phyloP scores from a whole-genome alignment of 257 asterid genomes.

The Solanum dulcamara region DNA sequence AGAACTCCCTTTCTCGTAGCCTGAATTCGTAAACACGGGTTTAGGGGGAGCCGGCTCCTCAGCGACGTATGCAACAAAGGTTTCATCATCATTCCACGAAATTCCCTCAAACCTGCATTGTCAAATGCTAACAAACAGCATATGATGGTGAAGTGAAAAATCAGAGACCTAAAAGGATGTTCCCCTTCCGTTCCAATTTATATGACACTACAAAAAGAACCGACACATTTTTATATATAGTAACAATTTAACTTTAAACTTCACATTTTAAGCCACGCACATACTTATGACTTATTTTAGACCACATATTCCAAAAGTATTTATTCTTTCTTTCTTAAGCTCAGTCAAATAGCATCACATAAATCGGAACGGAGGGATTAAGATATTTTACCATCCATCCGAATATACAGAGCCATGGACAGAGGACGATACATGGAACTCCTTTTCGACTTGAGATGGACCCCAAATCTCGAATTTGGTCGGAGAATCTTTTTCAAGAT shows the following conservation, averaged over 20 bases:
- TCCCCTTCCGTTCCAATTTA: neutral
- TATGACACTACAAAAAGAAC: neutral
- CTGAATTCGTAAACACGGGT: constrained; percentile 52
- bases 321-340: neutral
- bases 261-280: neutral
- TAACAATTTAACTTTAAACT: neutral
- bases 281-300: neutral
- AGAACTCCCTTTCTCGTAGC: constrained; percentile 42
- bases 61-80: constrained; percentile 66
- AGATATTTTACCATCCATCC: constrained; percentile 73
- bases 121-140: neutral
- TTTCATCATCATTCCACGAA: constrained; percentile 87
- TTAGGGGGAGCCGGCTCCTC: constrained; percentile 62
- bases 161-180: neutral
- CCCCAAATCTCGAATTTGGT: constrained; percentile 85
- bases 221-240: neutral
- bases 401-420: constrained; percentile 73
- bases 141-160: neutral
- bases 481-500: constrained; percentile 67
- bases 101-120: constrained; percentile 86
- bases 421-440: constrained; percentile 50
- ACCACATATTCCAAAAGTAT: neutral
- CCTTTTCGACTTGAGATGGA: constrained; percentile 61
- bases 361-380: neutral
- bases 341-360: neutral